Base-by-base conservation (phyloP, 352 stramenopile species). In the Phytopythium kandeliae region DNA sequence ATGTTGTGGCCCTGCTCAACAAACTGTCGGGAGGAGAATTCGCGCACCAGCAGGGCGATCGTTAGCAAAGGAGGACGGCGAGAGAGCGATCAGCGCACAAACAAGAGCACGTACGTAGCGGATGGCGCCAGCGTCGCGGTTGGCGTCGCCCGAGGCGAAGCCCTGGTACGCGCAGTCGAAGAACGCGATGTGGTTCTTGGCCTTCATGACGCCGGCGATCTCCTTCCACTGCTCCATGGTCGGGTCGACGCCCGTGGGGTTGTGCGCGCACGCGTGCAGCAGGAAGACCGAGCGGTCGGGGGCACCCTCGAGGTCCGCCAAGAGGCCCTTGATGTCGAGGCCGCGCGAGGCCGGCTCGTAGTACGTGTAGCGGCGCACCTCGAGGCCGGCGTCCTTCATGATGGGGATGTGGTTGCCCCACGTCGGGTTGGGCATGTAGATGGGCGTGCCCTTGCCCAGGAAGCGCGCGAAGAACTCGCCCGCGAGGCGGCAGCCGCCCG, bases 81-180 rank as follows among this genome's bases (percentile, higher is more conserved):
- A 37, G 16, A 35, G 26, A 34, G 28, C 50, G 17, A n/a, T n/a
- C 25, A 49, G n/a, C 19, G 45, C 17, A 34, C 31, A 46, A 16
- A 43, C 22, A 35, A 21, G 6, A 33, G 25, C 3, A 69, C 58
- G 52, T 62, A 78, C 68, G 60, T 97, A 85, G 37, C 97, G 88
- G 54, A 99, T 85, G 31, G 97, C 92, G 35, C 78, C 87, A 15
- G 96, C 96, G 79, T 99, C 97, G 48, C 89, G 88, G 51, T 89
- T 89, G 25, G 96, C 92, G 78, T 99, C 91, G 45, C 97, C 97
- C 31, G 85, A 98, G 52, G 97, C 97, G 74, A 99, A 99, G 70
- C 94, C 95, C 76, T 97, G 90, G 85, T 99, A 99, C 11, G 97
- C 97, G 68, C 90, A 98, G 78, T 99, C 97, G 71, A 99, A 99